These are phyloP conservation scores for Chrysosporium keratinophilum DNA, from an alignment of 2,329 filamentous ascomycete species.

Conservation along the genomic window DNA sequence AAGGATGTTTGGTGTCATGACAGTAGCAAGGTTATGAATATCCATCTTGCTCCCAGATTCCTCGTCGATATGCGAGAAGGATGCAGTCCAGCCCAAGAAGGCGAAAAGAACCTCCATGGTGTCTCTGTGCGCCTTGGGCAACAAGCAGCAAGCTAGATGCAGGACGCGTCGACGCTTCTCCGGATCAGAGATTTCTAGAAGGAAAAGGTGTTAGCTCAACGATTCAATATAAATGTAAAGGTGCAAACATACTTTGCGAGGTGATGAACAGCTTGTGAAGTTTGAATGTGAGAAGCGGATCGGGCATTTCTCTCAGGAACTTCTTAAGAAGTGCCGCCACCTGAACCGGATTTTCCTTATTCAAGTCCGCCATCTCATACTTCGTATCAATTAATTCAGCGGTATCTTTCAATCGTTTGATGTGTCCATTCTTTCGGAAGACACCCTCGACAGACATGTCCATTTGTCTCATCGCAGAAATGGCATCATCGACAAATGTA, in stretches of 20 bases:
- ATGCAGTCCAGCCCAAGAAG: constrained; percentile 95
- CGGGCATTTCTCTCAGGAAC: constrained; percentile 85
- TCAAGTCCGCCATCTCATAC: constrained; percentile 74
- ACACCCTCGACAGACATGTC: constrained; percentile 97
- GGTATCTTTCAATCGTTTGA: constrained; percentile 80
- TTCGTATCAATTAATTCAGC: constrained; percentile 79
- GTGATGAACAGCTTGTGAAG: constrained; percentile 83
- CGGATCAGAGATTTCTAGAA: constrained; percentile 61
- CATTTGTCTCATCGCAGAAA: constrained; percentile 95
- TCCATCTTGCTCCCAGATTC: constrained; percentile 99
- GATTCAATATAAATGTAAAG: background rate
- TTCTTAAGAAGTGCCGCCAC: constrained; percentile 89
- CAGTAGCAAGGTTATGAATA: constrained; percentile 89
- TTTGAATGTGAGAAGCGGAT: constrained; percentile 90
- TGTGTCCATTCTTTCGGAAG: constrained; percentile 98
- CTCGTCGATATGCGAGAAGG: constrained; percentile 94
- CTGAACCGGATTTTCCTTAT: constrained; percentile 82
- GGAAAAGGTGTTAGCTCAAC: constrained; percentile 4
- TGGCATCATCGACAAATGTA: constrained; percentile 86
- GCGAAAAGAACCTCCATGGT: constrained; percentile 90
- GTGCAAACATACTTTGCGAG: constrained; percentile 56
- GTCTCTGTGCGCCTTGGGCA: constrained; percentile 87
- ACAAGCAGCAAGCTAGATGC: constrained; percentile 80
- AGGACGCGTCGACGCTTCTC: constrained; percentile 74
- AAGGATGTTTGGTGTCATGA: constrained; percentile 92